Conservation (phyloP, 352 stramenopile genomes). For the Globisporangium carolinianum region DNA sequence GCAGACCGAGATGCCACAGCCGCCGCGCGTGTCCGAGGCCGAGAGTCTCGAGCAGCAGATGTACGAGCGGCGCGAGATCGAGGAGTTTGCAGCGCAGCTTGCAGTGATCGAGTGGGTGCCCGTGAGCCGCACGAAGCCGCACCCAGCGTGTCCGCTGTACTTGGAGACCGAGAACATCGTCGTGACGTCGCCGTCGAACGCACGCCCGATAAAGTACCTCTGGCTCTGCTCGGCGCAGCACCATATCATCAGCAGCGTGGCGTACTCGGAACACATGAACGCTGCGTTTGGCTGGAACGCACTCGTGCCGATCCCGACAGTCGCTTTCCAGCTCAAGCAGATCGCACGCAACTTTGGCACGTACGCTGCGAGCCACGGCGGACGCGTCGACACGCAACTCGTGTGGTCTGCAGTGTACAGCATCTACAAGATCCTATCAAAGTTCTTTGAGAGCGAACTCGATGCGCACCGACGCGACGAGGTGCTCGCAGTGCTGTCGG, state of each 20-base stretch:
- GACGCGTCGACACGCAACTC: conserved; percentile 23
- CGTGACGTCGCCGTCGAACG: conserved; percentile 35
- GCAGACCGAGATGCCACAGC: conserved; percentile 11
- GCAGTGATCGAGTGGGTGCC: conserved; percentile 53
- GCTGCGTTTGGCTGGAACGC: conserved; percentile 42
- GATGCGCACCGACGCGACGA: conserved; percentile 11
- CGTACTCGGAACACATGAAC: conserved; percentile 35
- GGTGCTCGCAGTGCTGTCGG: conserved; percentile 30
- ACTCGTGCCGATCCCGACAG: conserved; percentile 22
- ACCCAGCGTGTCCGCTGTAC: conserved; percentile 33
- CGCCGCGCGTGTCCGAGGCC: conserved; percentile 3
- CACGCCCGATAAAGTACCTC: conserved; percentile 32
- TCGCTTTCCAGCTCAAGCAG: conserved; percentile 45
- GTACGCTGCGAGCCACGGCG: background rate
- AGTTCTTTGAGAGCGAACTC: conserved; percentile 46
- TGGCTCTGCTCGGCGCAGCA: conserved; percentile 62
- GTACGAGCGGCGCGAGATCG: conserved; percentile 39
- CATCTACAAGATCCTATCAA: conserved; percentile 49
- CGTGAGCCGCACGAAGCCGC: conserved; percentile 29
- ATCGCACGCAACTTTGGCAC: conserved; percentile 33
- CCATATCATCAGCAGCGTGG: conserved; percentile 42
- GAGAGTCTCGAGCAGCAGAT: conserved; percentile 28
- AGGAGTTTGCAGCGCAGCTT: conserved; percentile 56
- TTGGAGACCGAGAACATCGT: conserved; percentile 25
- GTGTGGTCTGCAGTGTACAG: conserved; percentile 51